Evolutionary conservation across 805 yeast genomes (phyloP).

Genomic region (Candida insectorum): DNA sequence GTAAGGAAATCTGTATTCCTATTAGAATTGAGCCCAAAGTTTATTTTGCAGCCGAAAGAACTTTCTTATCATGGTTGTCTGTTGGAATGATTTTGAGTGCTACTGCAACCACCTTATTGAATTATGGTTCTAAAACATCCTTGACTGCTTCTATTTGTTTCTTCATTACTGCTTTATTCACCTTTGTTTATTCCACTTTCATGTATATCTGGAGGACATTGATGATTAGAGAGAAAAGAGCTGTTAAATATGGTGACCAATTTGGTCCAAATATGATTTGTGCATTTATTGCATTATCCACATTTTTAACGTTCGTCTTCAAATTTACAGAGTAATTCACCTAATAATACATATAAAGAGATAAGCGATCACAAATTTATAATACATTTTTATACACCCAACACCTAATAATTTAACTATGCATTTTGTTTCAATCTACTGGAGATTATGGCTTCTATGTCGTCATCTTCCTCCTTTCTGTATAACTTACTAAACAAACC

Average conservation of each 20-base stretch:
- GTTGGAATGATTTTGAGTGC: slow-evolving; percentile 86
- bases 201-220: slow-evolving; percentile 79
- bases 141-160: slow-evolving; percentile 84
- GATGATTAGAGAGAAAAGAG: slow-evolving; percentile 77
- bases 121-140: slow-evolving; percentile 74
- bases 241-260: slow-evolving; percentile 82
- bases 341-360: no score
- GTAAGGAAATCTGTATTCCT: slow-evolving; percentile 86
- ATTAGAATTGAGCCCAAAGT: slow-evolving; percentile 98
- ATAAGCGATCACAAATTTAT: slow-evolving; percentile 1
- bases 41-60: slow-evolving; percentile 97
- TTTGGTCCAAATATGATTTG: slow-evolving; percentile 86
- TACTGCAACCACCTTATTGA: slow-evolving; percentile 80
- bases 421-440: no score
- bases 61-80: slow-evolving; percentile 90
- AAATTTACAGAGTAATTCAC: slow-evolving; percentile 37
- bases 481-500: no score
- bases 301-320: slow-evolving; percentile 58
- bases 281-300: slow-evolving; percentile 65
- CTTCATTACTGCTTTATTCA: slow-evolving; percentile 72
- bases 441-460: slow-evolving; percentile 54
- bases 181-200: slow-evolving; percentile 68
- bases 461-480: slow-evolving; percentile 22
- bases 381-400: no score
- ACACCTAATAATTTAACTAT: slow-evolving; percentile 16